A percentile compares a stretch with the other conserved stretches of the same genome.
Evolutionary conservation across 805 yeast genomes (phyloP).

Genomic region (Millerago galiae): DNA sequence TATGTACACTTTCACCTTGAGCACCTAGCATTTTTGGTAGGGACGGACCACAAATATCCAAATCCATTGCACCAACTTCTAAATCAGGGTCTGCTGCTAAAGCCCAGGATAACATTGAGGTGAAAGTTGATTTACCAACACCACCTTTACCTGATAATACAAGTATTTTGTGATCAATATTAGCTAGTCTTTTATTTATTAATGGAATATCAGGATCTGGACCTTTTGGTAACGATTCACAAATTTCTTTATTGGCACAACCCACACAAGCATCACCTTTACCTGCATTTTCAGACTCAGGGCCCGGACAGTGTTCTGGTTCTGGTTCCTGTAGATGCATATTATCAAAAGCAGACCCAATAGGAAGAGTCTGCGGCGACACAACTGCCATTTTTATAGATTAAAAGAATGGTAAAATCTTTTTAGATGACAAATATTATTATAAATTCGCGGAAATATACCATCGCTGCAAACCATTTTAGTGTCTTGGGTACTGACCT

Average conservation of each 20-base stretch:
- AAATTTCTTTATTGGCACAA: constrained; percentile 88
- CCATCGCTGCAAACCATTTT: too few relatives aligned
- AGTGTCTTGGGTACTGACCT: too few relatives aligned
- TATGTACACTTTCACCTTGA: constrained; percentile 76
- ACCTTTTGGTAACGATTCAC: constrained; percentile 84
- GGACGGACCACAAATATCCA: constrained; percentile 97
- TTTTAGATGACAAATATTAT: too few relatives aligned
- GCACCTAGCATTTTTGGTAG: constrained; percentile 93
- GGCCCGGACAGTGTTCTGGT: constrained; percentile 99
- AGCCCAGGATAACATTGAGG: constrained; percentile 96
- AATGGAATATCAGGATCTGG: constrained; percentile 90
- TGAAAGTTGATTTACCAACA: constrained; percentile 95
- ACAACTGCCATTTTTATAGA: constrained; percentile 11
- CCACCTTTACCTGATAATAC: constrained; percentile 89
- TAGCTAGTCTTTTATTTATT: constrained; percentile 60
- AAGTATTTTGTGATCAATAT: constrained; percentile 72
- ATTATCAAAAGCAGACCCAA: constrained; percentile 10
- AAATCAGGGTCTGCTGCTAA: constrained; percentile 58
- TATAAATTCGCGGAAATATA: too few relatives aligned
- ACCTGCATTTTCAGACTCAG: constrained; percentile 92
- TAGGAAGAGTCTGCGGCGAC: constrained; percentile 12
- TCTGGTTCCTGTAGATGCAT: constrained; percentile 53
- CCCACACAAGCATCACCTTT: constrained; percentile 90
- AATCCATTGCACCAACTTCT: constrained; percentile 95
- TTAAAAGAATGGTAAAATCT: too few relatives aligned